These are phyloP conservation scores for Epichloe scottii DNA, from an alignment of 2,329 filamentous ascomycete genomes.

Conservation along the genomic window DNA sequence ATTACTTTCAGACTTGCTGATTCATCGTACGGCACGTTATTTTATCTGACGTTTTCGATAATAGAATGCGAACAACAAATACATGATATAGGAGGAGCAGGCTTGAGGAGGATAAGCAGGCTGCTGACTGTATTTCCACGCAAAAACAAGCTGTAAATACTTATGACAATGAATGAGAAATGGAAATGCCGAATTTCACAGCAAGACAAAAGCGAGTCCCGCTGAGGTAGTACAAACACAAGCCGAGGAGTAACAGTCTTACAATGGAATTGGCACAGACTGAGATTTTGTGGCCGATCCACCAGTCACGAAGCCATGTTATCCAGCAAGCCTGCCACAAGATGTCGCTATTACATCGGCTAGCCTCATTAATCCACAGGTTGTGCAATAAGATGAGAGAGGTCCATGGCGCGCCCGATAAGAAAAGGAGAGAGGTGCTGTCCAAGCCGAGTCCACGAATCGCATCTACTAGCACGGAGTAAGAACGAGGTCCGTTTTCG, in stretches of 20 bases:
- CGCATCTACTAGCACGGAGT: too few relatives aligned
- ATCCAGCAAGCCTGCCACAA: too few relatives aligned
- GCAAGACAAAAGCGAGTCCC: neutral
- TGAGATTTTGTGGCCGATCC: too few relatives aligned
- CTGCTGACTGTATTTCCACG: neutral
- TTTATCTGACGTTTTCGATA: neutral
- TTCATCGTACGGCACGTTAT: neutral
- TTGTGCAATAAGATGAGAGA: too few relatives aligned
- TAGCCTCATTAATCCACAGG: too few relatives aligned
- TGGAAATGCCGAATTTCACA: neutral
- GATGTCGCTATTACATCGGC: too few relatives aligned
- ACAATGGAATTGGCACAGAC: too few relatives aligned
- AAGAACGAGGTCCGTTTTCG: too few relatives aligned
- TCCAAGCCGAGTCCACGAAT: too few relatives aligned
- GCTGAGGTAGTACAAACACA: neutral
- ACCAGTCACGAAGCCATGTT: too few relatives aligned
- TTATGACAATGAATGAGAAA: neutral
- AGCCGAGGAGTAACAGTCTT: neutral
- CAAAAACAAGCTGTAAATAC: neutral
- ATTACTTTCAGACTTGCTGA: neutral
- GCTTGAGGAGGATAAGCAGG: neutral
- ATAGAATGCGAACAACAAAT: neutral
- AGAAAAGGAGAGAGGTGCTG: too few relatives aligned
- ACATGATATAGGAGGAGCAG: neutral
- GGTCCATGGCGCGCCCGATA: too few relatives aligned